Evolutionary conservation across 2,329 filamentous ascomycete species (phyloP), one percentile per base, ranked within the genome.

Genomic region (Capronia epimyces): DNA sequence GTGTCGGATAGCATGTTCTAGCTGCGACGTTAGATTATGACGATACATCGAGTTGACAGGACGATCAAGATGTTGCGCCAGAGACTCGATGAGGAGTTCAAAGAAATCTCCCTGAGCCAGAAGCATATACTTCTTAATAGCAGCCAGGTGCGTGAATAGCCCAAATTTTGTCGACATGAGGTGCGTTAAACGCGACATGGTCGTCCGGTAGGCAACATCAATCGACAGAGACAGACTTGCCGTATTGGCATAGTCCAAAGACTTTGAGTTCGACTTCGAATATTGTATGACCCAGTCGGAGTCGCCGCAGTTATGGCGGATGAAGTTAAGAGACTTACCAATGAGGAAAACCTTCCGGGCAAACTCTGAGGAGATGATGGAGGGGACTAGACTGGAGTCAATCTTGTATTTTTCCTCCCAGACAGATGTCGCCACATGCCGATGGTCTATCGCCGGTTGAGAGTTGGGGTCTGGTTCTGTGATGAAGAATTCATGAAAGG

Each of bases 351-450:
- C 88, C 65, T 96, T 96, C 60, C 93, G 88, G 0, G 93, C 89
- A 69, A 98, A 96, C 55, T 95, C 90, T 39, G 86, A 79, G 0
- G 89, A 94, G 60, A 96, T 89, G 63, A 97, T 97, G 36, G 85
- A 90, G 0, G 93, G 93, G 20, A 96, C 83, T 86, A 96, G 93
- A 42, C 80, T 78, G 52, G 86, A 79, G 60, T 87, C 84, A 32
- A 96, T 77, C 64, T 88, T 86, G 70, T 95, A 98, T 67, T 97
- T 97, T 69, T 95, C 89, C 67, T 97, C 90, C 93, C 93, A 98
- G 1, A 97, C 90, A 59, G 90, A 96, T 31, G 86, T 90, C 13
- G 87, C 86, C 40, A 72, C 70, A 45, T 71, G 68, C 29, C 73
- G 66, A 22, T 71, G 72, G 60, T 75, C 72, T 22, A 68, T 63